A percentile compares a stretch with the other conserved stretches of the same genome.
These are phyloP conservation scores for Dendrobium catenatum DNA, from an alignment of 106 monocot genomes.

Conservation along the genomic window DNA sequence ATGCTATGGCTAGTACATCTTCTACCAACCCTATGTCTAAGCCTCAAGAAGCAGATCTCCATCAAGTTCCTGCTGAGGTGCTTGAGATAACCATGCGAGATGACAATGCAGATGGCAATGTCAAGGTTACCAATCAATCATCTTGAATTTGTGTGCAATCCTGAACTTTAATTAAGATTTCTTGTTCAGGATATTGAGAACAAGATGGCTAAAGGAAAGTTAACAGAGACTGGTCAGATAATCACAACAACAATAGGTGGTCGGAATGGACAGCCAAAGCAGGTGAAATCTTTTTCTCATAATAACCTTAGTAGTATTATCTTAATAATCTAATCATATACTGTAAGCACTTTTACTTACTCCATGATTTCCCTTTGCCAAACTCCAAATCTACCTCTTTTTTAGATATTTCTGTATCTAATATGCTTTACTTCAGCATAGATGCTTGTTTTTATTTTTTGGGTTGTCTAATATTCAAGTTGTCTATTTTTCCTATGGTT, in stretches of 20 bases:
- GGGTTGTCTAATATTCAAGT: background rate
- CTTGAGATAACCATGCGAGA: slow-evolving; percentile 5
- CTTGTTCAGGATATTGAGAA: slow-evolving; percentile 38
- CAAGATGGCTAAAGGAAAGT: slow-evolving; percentile 49
- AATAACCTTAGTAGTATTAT: background rate
- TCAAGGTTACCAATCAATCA: background rate
- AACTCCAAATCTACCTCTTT: background rate
- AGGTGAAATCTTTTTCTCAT: slow-evolving; percentile 33
- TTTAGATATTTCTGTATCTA: background rate
- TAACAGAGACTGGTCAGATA: slow-evolving; percentile 67
- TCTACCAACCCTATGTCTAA: background rate
- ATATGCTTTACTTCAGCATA: background rate
- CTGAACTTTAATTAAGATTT: background rate
- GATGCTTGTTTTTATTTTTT: background rate
- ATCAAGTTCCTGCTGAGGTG: slow-evolving; percentile 1
- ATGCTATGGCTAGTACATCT: slow-evolving; percentile 2
- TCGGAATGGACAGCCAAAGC: slow-evolving; percentile 70
- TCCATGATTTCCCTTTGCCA: background rate
- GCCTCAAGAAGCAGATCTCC: background rate
- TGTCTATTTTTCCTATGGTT: background rate
- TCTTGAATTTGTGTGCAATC: background rate
- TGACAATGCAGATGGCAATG: background rate
- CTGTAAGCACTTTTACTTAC: background rate
- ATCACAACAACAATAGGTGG: slow-evolving; percentile 75
- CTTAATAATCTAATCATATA: background rate